Evolutionary conservation across 2,329 filamentous ascomycete genomes (phyloP), one percentile per base, ranked within the genome.

Genomic region (Gaeumannomyces sp.): DNA sequence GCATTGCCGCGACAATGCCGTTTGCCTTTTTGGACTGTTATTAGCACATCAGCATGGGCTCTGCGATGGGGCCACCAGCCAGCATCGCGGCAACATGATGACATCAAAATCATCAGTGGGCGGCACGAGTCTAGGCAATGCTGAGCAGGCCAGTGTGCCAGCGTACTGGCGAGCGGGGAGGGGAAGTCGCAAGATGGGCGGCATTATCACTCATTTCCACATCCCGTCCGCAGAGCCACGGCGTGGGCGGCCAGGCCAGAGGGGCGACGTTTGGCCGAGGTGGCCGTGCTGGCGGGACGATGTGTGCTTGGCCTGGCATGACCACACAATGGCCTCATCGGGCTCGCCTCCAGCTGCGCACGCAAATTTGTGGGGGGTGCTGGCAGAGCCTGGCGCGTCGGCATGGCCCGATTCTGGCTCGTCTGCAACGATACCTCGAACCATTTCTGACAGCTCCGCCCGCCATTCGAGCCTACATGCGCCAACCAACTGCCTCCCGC

Each of bases 401-500:
- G 71, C 63, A 73, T 74, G 71, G 72, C 72, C 72, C 71, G 72
- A 74, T 71, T 70, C 69, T 65, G 66, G 67, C 68, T 61, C 65
- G 60, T 68, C 68, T 65, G 64, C 69, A 65, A 68, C 64, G 65
- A 45, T 62, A 59, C 65, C 73, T 75, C 73, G 72, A 70, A 66
- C 73, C 72, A 74, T 73, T 73, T 73, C 68, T 68, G 67, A 66
- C 68, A 68, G 68, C 70, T 69, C 66, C 69, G 70, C 68, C 66
- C 64, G 62, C 65, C 56, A 66, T 25, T 35, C 22, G 31, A 59
- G 25, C 38, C 25, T 28, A 27, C 31, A 58, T 59, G 57, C 57
- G 56, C 56, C 33, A 27, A 59, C 28, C 31, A 45, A 61, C 35
- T 61, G 31, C 27, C 56, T 58, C 22, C 56, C n/a, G 25, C 16